phyloP scores from a whole-genome alignment of 1,284 basidiomycete species.

The Microbotryum silenes-acaulis region DNA sequence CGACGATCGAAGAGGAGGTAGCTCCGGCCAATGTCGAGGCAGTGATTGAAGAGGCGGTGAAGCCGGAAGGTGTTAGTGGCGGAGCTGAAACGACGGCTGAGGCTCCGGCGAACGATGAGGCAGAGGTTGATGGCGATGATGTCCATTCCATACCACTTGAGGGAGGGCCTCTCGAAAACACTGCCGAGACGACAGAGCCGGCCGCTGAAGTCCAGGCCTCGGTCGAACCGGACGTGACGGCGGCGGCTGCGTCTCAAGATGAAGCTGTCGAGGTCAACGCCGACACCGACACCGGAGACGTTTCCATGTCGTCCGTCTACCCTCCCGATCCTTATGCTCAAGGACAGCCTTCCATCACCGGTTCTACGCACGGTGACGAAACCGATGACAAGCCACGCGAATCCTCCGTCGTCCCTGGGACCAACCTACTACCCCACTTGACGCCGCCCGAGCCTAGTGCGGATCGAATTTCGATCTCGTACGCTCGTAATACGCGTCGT shows the following conservation, averaged over 20 bases:
- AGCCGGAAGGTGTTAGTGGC: neutral
- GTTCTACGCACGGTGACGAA: neutral
- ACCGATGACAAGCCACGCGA: conserved; percentile 8
- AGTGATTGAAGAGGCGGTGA: conserved; percentile 12
- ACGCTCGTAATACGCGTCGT: conserved; percentile 75
- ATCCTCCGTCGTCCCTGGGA: conserved; percentile 1
- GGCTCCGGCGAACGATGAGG: conserved; percentile 16
- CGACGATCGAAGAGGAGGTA: neutral
- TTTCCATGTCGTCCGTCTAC: neutral
- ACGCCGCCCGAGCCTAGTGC: conserved; percentile 40
- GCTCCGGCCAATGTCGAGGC: neutral
- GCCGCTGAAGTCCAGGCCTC: neutral
- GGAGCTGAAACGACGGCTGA: neutral
- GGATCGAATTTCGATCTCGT: conserved; percentile 74
- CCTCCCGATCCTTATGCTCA: neutral
- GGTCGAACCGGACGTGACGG: neutral
- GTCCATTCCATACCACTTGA: conserved; percentile 4
- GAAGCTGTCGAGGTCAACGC: conserved; percentile 5
- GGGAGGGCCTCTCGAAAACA: conserved; percentile 3
- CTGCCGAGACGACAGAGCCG: neutral
- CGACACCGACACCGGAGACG: neutral
- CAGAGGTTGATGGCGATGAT: conserved; percentile 20
- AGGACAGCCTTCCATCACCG: neutral
- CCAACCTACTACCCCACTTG: neutral
- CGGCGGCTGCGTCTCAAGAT: neutral